Base-by-base conservation (phyloP, 768 basidiomycete species). In the Pulveroboletus ravenelii region DNA sequence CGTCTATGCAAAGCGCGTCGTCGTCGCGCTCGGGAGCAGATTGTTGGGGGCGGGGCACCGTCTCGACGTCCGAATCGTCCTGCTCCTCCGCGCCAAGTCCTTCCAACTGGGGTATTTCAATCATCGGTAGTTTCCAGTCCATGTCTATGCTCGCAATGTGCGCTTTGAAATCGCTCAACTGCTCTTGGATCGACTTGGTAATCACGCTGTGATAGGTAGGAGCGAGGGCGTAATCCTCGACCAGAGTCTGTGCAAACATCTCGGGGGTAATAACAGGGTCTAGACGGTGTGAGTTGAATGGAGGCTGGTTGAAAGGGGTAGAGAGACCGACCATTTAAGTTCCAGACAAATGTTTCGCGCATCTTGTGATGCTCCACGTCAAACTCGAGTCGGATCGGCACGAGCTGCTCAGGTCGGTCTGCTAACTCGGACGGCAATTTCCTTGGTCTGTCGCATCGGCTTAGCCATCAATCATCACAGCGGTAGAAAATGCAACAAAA, bases 291-390 rank as follows among this genome's bases (percentile, higher is more conserved):
- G 18, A 10, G 30, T 13, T 50, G 43, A 40, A 36, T 38, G 29
- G 18, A 46, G 29, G 6, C 27, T 14, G 10, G 31, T 3, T 23
- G 5, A 8, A 10, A 25, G 43, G 18, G 35, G 40, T 2, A 8
- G 51, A 2, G 2, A 27, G 41, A 72, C 81, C n/a, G 49, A 96
- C 94, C 95, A 56, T 88, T 87, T 40, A 94, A 69, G 62, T 99
- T 96, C 96, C 95, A 99, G 40, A 96, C 80, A 70, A 98, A 97
- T 0, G 95, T 93, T 65, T 99, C 96, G 25, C 93, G 82, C 76
- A 97, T 85, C 71, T 87, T 89, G 63, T 89, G 85, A 61, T 90
- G 88, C 50, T 97, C 96, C 42, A 94, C 86, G 60, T 99, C 96
- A 60, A 97, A 85, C 67, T 99, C 96, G 45, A 99, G 74, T n/a